Evolutionary conservation across 345 rosid species (phyloP), one percentile per base, ranked within the genome.

Genomic region (Eucalyptus shirleyi): DNA sequence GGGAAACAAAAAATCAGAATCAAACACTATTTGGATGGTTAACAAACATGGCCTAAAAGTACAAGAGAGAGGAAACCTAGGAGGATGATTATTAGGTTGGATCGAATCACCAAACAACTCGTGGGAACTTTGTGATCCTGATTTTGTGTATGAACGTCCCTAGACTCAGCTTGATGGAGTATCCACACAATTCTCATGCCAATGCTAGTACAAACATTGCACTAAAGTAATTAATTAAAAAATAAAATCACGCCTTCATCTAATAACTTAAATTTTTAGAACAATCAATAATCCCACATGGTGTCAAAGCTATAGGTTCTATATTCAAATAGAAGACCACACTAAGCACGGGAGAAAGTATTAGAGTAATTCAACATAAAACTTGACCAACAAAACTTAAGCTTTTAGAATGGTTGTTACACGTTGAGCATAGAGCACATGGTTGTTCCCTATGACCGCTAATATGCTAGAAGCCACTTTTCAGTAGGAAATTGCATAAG

Each of bases 281-380:
- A 51, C 0, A 51, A 1, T 51, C 4, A 18, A 1, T 18, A 18
- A 53, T 53, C 4, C 19, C 24, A 18, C 23, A 7, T 53, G 56
- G 0, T 19, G 10, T 53, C 4, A 51, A 0, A 53, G 9, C 0
- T 53, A 18, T 53, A 18, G 1, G 0, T 7, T 53, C 1, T 7
- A 2, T 18, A 53, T 53, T 53, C 2, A 4, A 53, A 1, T 53
- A 18, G 4, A 18, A 53, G 0, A 53, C 24, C 56, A 18, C 4
- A 18, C 23, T 51, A 51, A 18, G 56, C 4, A 7, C 1, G 9
- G 23, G 21, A 53, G 23, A 3, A 7, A 53, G 21, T 53, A 53
- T 18, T 53, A 53, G 1, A 53, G 4, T 53, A 51, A 51, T 51
- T 1, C 8, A 51, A 18, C 23, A 51, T 18, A 51, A 18, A 18